Percentiles rank a stretch among this genome's conserved stretches.
Conservation (phyloP, 2,329 filamentous ascomycete species). For the Botrytis galanthina region DNA sequence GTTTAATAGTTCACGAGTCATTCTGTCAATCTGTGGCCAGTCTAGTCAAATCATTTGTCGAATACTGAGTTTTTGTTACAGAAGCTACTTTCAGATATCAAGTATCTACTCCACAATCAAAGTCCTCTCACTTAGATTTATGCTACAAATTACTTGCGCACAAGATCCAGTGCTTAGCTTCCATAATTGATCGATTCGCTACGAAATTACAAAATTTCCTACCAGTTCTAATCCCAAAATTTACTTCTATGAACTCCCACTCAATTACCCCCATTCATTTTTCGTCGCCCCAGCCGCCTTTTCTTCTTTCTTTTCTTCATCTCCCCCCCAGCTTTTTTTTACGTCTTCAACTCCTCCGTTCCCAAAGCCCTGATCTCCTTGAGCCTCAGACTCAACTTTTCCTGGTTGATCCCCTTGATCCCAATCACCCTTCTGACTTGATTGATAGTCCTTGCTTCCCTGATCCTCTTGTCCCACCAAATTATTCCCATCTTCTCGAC, state of each 20-base stretch:
- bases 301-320: neutral
- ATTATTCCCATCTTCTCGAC: neutral
- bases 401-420: neutral
- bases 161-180: neutral
- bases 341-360: neutral
- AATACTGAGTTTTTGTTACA: neutral
- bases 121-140: neutral
- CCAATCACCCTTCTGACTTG: neutral
- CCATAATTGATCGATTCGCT: neutral
- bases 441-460: neutral
- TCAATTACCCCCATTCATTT: rapidly evolving
- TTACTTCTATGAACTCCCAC: neutral
- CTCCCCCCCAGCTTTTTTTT: neutral
- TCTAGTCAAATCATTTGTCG: neutral
- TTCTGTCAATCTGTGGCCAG: neutral
- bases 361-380: neutral
- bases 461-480: neutral
- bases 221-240: neutral
- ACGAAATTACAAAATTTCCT: neutral
- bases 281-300: neutral
- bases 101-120: neutral
- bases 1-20: neutral
- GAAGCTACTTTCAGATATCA: neutral
- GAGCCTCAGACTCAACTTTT: no score
- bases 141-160: neutral